Evolutionary conservation across 2,329 filamentous ascomycete species (phyloP), one percentile per base, ranked within the genome.

Genomic region (Huntiella savannae): DNA sequence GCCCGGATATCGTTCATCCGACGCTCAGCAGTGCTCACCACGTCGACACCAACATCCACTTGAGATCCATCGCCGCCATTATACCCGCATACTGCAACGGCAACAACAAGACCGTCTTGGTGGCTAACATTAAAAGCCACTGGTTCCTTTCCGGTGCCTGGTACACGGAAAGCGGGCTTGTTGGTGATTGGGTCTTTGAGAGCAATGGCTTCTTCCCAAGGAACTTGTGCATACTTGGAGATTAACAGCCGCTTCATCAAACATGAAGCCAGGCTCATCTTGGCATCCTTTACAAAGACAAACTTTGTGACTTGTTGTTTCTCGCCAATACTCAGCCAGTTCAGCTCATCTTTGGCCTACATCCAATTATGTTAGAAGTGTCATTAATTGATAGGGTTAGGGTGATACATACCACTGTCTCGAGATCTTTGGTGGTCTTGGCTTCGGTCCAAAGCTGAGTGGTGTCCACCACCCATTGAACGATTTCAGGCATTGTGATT

Each of bases 111-210:
- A 1, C 82, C 82, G 6, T 77, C 78, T 63, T 88, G 82, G 59
- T 88, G 82, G 40, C 74, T 79, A 47, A 87, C 71, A 60, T 88
- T 88, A 67, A 88, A 87, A 51, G 63, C 54, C n/a, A 75, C 58
- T 13, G 67, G 60, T 53, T 67, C 62, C 52, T n/a, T 60, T 51
- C 50, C 69, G 48, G 49, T 62, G 52, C 54, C 71, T 59, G 52
- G 67, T 64, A 65, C 63, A 56, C 55, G 56, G 57, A 65, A 75
- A 44, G 71, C 58, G 38, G 73, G 73, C 58, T 76, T 76, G 46
- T 63, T 65, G 54, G 62, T 63, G 58, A 61, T 50, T 28, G 22
- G 22, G 63, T 76, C 66, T 59, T 76, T 70, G 8, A 69, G 67
- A 48, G 81, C 63, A 13, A 55, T 61, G 41, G 77, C 73, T 3